Evolutionary conservation across 1,284 basidiomycete species (phyloP).

Genomic region (Irpex sp.): DNA sequence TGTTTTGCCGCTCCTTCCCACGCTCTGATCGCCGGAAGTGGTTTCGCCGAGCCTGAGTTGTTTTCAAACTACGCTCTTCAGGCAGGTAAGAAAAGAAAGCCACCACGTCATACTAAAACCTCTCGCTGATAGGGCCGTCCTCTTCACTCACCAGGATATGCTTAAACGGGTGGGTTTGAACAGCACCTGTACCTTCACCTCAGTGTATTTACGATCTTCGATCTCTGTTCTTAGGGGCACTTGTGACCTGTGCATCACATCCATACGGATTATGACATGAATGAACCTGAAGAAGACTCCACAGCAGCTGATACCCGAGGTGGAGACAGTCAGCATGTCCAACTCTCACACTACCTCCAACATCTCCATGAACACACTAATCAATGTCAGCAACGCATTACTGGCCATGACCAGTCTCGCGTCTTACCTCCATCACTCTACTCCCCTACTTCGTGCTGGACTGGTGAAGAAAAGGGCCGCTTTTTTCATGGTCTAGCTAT

Average conservation of each 20-base stretch:
- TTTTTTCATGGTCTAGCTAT: constrained; percentile 69
- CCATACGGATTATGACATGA: neutral
- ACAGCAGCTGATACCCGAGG: neutral
- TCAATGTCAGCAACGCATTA: constrained; percentile 20
- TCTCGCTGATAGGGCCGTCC: no score
- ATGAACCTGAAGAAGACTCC: neutral
- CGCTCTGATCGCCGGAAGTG: no score
- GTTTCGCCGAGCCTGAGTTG: no score
- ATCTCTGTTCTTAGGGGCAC: neutral
- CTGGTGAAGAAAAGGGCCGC: constrained; percentile 54
- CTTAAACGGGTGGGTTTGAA: no score
- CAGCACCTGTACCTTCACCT: no score
- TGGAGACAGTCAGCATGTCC: neutral
- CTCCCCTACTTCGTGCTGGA: constrained; percentile 56
- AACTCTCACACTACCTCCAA: constrained; percentile 4
- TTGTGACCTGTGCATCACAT: neutral
- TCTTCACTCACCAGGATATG: no score
- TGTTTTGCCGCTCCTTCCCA: no score
- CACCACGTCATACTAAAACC: no score
- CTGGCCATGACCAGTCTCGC: constrained; percentile 15
- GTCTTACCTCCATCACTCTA: constrained; percentile 35
- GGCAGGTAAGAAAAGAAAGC: no score
- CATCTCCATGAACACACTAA: constrained; percentile 19
- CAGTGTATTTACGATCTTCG: no score
- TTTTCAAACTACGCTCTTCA: no score